Base-by-base conservation (phyloP, 1,284 basidiomycete genomes). In the Ustilago cynodontis region DNA sequence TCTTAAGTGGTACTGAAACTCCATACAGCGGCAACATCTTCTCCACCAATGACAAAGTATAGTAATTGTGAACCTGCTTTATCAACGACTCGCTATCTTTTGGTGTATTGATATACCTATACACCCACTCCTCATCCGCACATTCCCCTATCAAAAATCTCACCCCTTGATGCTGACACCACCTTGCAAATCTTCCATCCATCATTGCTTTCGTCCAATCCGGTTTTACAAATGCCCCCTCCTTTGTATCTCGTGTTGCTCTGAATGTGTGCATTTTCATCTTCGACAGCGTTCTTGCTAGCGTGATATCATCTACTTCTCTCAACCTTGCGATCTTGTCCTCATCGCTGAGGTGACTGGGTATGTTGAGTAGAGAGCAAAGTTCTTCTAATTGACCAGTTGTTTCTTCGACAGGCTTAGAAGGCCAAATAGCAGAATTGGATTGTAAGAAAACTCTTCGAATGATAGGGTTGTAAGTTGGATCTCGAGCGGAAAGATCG, bases 231-330 rank as follows among this genome's bases (percentile, higher is more conserved):
- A 80, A 80, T 8, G 72, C 60, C 0, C 10, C 54, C 5, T 41
- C n/a, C 16, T 33, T 26, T 9, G 50, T 49, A 58, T 79, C 77
- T 4, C 69, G 51, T 1, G 73, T 72, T 10, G 76, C 76, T 13
- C 78, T 54, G 26, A 80, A 80, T 2, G 76, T 80, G 31, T 80
- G 76, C 64, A 77, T 71, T 5, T 67, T 22, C 71, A 80, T 68
- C 41, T 55, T 52, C 2, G 59, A 33, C 13, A 80, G 11, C 1
- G 54, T 64, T 6, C n/a, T 2, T 8, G 57, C 76, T 6, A 80
- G 51, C 14, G 37, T 41, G 5, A 47, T 37, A n/a, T 53, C 71
- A 16, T 70, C 56, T 4, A 78, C 57, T 20, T 66, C 20, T 14
- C 78, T 41, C 20, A 79, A 31, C 18, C 47, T 35, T 2, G 51